Conservation (phyloP, 495 filamentous ascomycete genomes). For the Cladorrhinum samala region DNA sequence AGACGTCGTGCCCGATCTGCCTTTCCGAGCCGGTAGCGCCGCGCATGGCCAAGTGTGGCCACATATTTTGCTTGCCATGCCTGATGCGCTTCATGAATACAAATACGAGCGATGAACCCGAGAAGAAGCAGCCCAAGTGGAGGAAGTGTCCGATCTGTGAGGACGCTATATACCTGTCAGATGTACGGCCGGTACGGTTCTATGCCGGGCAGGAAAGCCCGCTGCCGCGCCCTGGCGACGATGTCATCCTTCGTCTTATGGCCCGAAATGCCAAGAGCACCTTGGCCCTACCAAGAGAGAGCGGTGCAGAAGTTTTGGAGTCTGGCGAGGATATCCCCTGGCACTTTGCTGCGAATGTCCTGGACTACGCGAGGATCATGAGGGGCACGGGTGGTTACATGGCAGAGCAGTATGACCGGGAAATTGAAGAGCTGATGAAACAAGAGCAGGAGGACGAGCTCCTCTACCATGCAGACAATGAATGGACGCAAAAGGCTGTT, state of each 20-base stretch:
- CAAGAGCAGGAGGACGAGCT: constrained; percentile 87
- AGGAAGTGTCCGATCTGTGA: constrained; percentile 97
- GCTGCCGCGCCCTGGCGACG: constrained; percentile 72
- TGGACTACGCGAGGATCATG: constrained; percentile 94
- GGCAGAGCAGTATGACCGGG: constrained; percentile 65
- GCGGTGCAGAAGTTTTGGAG: constrained; percentile 57
- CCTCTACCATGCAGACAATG: constrained; percentile 85
- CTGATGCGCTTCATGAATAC: constrained; percentile 94
- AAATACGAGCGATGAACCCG: constrained; percentile 63
- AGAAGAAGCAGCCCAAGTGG: constrained; percentile 56
- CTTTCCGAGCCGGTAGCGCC: constrained; percentile 85
- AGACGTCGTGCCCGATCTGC: constrained; percentile 87
- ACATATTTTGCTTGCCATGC: constrained; percentile 95
- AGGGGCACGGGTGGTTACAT: constrained; percentile 89
- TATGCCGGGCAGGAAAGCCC: constrained; percentile 82
- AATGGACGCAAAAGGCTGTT: constrained; percentile 84
- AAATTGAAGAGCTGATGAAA: constrained; percentile 64
- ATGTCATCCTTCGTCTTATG: constrained; percentile 82
- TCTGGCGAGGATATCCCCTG: constrained; percentile 76
- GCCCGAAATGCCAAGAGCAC: constrained; percentile 73
- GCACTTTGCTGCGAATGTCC: constrained; percentile 88
- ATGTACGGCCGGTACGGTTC: constrained; percentile 87
- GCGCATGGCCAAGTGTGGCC: constrained; percentile 94
- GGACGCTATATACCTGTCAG: constrained; percentile 79
- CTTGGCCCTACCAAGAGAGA: constrained; percentile 79